Conservation (phyloP, 805 yeast species). For the Yamadazyma ubonensis region DNA sequence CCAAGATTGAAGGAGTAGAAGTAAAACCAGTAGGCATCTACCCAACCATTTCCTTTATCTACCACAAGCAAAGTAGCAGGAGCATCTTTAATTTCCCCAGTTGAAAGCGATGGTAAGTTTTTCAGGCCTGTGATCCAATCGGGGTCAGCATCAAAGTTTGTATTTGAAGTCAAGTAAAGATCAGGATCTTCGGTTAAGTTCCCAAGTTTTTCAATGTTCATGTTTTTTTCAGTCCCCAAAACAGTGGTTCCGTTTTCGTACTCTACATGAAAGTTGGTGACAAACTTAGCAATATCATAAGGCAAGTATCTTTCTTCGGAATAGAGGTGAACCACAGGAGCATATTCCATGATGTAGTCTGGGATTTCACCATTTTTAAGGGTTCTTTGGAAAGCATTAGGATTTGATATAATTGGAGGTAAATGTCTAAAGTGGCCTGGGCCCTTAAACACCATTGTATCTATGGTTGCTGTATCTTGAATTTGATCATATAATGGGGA, state of each 20-base stretch:
- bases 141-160: constrained; percentile 70
- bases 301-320: constrained; percentile 88
- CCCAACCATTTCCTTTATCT: constrained; percentile 92
- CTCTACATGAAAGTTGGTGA: constrained; percentile 60
- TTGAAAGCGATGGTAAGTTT: constrained; percentile 66
- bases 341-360: constrained; percentile 55
- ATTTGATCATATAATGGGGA: not conserved
- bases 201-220: constrained; percentile 28
- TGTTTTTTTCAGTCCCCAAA: constrained; percentile 30
- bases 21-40: constrained; percentile 95
- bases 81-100: constrained; percentile 71
- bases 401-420: constrained; percentile 40
- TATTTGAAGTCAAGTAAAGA: constrained; percentile 61
- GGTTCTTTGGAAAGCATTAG: constrained; percentile 34
- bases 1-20: constrained; percentile 93
- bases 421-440: constrained; percentile 25
- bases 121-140: constrained; percentile 79
- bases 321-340: constrained; percentile 82
- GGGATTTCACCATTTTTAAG: constrained; percentile 60
- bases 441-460: constrained; percentile 24
- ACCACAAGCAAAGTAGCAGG: constrained; percentile 82
- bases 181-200: constrained; percentile 26
- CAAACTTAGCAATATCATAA: constrained; percentile 71
- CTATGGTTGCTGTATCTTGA: constrained; percentile 14
- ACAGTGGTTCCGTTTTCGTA: constrained; percentile 47